Base-by-base conservation (phyloP, 164 flowering plant species). In the Nymphaea thermarum region DNA sequence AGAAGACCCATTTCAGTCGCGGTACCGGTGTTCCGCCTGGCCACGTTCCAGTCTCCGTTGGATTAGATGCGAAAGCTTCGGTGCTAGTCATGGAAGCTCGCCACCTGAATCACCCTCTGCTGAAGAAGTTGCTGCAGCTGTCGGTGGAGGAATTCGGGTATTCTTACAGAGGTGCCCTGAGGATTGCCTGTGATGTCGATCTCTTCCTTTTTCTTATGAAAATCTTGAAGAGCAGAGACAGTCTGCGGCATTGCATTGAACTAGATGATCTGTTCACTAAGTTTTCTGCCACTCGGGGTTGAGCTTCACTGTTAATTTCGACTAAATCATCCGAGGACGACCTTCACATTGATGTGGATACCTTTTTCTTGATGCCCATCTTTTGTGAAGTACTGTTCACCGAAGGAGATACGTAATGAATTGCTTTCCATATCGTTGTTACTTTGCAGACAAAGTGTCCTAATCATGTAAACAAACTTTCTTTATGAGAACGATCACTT, bases 181-280 rank as follows among this genome's bases (percentile, higher is more conserved):
- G 80, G 76, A 80, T 77, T 41, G 83, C 80, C 4, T 77, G 80
- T 44, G 83, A 80, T 64, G 66, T 72, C 12, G 76, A 77, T 60
- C 64, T 77, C 53, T 80, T 77, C 45, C 70, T 67, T 16, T 65
- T 73, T 65, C 74, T 80, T 25, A 17, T 80, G 1, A 70, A 73
- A 15, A 79, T 80, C 57, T 73, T 80, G 47, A 73, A 71, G 62
- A 73, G 66, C 44, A 65, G 77, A 43, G 77, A 80, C 51, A 80
- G 77, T 0, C 43, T 71, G 4, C 80, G 77, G 2, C 83, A 80
- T 69, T 80, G 77, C 74, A 73, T 77, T 76, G 70, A 80, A 3
- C 71, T 80, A 36, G 68, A 69, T 10, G 79, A 80, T 66, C 76
- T 80, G 43, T 66, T 80, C 8, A 67, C 78, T 43, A 75, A 71